Conservation (phyloP, 1,139 yeast genomes). For the Meyerozyma elateridarum region DNA sequence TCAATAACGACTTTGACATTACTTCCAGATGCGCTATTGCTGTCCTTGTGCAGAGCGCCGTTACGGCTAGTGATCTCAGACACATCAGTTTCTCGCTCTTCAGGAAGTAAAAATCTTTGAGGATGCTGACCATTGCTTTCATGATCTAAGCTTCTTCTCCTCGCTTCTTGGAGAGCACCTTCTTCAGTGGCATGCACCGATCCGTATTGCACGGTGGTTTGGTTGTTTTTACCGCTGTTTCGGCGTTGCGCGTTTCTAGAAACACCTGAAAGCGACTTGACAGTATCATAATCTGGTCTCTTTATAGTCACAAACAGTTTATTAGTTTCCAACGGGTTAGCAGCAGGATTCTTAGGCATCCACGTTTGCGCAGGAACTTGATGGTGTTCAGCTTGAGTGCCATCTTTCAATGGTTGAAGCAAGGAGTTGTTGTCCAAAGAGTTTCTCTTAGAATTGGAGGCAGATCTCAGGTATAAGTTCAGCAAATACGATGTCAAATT, state of each 20-base stretch:
- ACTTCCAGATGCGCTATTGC: background rate
- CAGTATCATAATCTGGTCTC: constrained; percentile 30
- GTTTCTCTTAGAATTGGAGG: constrained; percentile 32
- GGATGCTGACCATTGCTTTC: constrained; percentile 6
- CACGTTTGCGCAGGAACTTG: constrained; percentile 21
- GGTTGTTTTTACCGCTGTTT: constrained; percentile 7
- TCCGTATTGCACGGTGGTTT: constrained; percentile 22
- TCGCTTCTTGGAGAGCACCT: constrained; percentile 42
- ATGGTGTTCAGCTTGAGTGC: background rate
- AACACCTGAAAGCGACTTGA: constrained; percentile 2
- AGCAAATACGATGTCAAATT: constrained; percentile 67
- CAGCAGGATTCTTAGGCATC: constrained; percentile 69
- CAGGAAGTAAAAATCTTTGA: constrained; percentile 20
- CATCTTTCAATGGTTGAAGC: background rate
- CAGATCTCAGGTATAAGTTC: constrained; percentile 42
- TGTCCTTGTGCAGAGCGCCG: constrained; percentile 1
- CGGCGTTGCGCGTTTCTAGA: background rate
- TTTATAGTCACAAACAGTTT: constrained; percentile 70
- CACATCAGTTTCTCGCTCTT: constrained; percentile 28
- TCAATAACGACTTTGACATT: constrained; percentile 1
- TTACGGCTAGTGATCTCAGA: constrained; percentile 17
- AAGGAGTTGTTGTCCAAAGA: constrained; percentile 25
- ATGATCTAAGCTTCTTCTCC: constrained; percentile 12
- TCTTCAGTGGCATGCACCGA: constrained; percentile 47
- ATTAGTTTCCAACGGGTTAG: constrained; percentile 72